A percentile compares a stretch with the other conserved stretches of the same genome.
These are phyloP conservation scores for Serendipita sp. DNA, from an alignment of 768 basidiomycete species.

Conservation along the genomic window DNA sequence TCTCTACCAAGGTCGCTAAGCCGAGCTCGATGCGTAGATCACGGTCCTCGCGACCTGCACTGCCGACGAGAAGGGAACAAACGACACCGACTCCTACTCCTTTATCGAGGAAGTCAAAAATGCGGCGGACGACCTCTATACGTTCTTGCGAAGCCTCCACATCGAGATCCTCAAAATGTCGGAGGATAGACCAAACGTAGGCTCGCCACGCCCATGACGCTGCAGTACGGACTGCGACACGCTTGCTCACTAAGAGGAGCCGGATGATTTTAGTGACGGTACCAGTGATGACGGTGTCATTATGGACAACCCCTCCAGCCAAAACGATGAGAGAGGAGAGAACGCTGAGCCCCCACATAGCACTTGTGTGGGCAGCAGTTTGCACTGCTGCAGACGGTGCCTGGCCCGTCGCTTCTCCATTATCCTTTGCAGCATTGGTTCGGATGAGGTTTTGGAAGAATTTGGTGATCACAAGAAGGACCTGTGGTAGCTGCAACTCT, in stretches of 20 bases:
- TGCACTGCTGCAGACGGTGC: conserved; percentile 45
- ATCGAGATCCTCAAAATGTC: conserved; percentile 20
- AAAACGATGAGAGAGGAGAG: conserved; percentile 49
- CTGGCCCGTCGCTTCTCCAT: conserved; percentile 21
- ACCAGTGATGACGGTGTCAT: conserved; percentile 14
- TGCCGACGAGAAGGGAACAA: conserved; percentile 41
- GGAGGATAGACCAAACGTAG: conserved; percentile 40
- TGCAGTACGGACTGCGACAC: conserved; percentile 42
- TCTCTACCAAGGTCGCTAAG: conserved; percentile 34
- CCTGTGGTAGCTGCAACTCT: conserved; percentile 23
- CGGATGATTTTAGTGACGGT: conserved; percentile 29
- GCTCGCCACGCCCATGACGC: conserved; percentile 47
- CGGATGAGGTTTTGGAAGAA: conserved; percentile 35
- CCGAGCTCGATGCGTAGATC: conserved; percentile 24
- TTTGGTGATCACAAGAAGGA: conserved; percentile 40
- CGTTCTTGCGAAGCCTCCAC: conserved; percentile 14
- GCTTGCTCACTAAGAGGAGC: conserved; percentile 33
- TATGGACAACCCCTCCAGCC: conserved; percentile 29
- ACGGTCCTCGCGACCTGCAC: conserved; percentile 29
- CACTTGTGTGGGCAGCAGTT: conserved; percentile 45
- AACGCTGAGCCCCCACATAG: conserved; percentile 61
- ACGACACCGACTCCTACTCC: conserved; percentile 25
- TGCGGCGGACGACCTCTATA: conserved; percentile 35
- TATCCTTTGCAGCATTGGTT: conserved; percentile 19
- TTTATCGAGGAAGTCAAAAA: conserved; percentile 26